Percentiles rank a stretch among this genome's conserved stretches.
Evolutionary conservation across 257 asterid species (phyloP).

Genomic region (Hygrophila difformis): DNA sequence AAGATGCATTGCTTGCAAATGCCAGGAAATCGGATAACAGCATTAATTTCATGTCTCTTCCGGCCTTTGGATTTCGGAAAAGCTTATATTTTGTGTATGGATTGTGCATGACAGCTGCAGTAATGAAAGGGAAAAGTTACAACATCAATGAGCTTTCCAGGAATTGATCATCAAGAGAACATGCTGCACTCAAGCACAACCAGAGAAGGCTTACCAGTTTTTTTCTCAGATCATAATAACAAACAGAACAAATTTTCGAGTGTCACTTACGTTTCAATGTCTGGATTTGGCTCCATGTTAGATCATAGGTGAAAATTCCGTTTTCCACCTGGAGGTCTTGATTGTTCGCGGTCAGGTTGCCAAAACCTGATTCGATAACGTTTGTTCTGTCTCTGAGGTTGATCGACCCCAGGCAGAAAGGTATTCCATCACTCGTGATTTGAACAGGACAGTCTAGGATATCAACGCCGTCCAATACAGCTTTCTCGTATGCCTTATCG

Average conservation of each 20-base stretch:
- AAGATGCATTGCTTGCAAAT: too few species aligned
- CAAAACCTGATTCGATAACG: conserved; percentile 38
- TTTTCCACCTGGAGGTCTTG: conserved; percentile 34
- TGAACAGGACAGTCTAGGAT: too few species aligned
- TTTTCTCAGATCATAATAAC: too few species aligned
- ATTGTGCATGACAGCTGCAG: conserved; percentile 55
- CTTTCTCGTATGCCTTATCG: conserved; percentile 46
- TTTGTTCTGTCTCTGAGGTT: conserved; percentile 49
- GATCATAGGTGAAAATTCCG: conserved; percentile 60
- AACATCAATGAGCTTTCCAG: too few species aligned
- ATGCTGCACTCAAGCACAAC: too few species aligned
- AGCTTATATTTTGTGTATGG: conserved; percentile 22
- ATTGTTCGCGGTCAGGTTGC: conserved; percentile 21
- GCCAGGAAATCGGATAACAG: conserved; percentile 56
- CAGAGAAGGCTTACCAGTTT: too few species aligned
- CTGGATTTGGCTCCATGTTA: too few species aligned
- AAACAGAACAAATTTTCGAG: background rate
- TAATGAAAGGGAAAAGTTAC: too few species aligned
- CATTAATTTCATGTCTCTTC: conserved; percentile 37
- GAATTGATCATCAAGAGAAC: too few species aligned
- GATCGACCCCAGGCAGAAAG: conserved; percentile 86
- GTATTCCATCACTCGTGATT: conserved; percentile 65
- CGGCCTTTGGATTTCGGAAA: conserved; percentile 52
- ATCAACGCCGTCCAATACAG: conserved; percentile 68
- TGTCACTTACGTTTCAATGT: conserved; percentile 51